A percentile compares a stretch with the other conserved stretches of the same genome.
phyloP scores from a whole-genome alignment of 495 filamentous ascomycete genomes.

The Podospora comata region DNA sequence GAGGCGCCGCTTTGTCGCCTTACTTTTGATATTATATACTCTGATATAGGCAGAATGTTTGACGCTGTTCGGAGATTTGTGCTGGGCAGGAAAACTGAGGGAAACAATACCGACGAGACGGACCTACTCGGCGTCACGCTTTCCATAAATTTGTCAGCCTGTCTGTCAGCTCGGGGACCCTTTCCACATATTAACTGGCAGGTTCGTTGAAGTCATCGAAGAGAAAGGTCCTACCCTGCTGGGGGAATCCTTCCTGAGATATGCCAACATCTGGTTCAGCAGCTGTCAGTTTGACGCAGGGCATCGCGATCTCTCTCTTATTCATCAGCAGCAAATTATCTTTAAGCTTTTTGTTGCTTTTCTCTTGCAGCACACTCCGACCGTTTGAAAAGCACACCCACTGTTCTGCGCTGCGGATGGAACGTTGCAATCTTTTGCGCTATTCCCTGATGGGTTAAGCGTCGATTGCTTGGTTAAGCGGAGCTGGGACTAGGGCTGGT shows the following conservation, averaged over 20 bases:
- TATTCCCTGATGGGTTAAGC: constrained; percentile 7
- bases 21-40: neutral
- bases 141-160: neutral
- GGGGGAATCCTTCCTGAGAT: neutral
- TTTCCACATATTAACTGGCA: neutral
- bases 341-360: neutral
- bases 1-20: neutral
- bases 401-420: constrained; percentile 3
- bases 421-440: constrained; percentile 21
- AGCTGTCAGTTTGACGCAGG: neutral
- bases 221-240: neutral
- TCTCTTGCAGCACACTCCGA: constrained; percentile 9
- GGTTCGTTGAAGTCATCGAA: neutral
- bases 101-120: too few species aligned
- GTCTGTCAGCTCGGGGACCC: neutral
- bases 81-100: neutral
- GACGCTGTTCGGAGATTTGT: constrained; percentile 14
- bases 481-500: neutral
- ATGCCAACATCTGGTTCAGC: neutral
- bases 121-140: neutral
- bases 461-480: constrained; percentile 5
- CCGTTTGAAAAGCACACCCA: neutral
- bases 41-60: neutral
- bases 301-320: neutral
- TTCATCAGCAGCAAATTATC: neutral